Evolutionary conservation across 192 early-diverging fungal genomes (phyloP), one percentile per base, ranked within the genome.

Genomic region (Rhizophagus clarus): DNA sequence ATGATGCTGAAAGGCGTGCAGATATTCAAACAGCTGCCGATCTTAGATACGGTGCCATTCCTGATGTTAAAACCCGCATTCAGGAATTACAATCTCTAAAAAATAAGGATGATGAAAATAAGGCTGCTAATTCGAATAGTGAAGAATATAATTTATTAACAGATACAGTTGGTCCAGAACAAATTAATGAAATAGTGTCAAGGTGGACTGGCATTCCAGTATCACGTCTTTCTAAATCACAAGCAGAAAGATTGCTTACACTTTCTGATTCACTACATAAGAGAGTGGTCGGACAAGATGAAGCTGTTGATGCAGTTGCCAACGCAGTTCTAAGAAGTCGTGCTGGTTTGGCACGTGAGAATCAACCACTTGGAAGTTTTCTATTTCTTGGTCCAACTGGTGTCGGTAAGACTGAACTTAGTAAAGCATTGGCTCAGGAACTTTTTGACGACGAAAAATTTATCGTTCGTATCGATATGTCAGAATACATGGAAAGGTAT

Each of bases 121-220:
- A 85, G 2, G 86, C 86, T 31, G 79, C 85, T 12, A 82, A 68
- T 61, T 84, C 86, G 56, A 63, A 79, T 62, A 77, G 71, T 31
- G 3, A 67, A 15, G 81, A 63, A 0, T 83, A 78, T 29, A 84
- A 89, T 61, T 88, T 98, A 61, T 86, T 98, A 37, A 93, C 93
- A 61, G 95, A 98, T 40, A 87, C 93, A 6, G 97, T 99, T 7
- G 91, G 92, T 14, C 92, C 96, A 0, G 96, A 98, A 81, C 94
- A 97, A 82, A 95, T 99, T 71, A 94, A 91, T 71, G 97, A 98
- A 80, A 95, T 99, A 45, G 94, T 99, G 22, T 90, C 96, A 17
- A 88, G 96, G 5, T 98, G 96, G 97, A 99, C 98, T 9, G 97
- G 97, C 22, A 99, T 99, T 64, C 98, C 98, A 0, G 96, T 98